These are phyloP conservation scores for Wickerhamomyces canadensis DNA, from an alignment of 805 yeast genomes.

Conservation along the genomic window DNA sequence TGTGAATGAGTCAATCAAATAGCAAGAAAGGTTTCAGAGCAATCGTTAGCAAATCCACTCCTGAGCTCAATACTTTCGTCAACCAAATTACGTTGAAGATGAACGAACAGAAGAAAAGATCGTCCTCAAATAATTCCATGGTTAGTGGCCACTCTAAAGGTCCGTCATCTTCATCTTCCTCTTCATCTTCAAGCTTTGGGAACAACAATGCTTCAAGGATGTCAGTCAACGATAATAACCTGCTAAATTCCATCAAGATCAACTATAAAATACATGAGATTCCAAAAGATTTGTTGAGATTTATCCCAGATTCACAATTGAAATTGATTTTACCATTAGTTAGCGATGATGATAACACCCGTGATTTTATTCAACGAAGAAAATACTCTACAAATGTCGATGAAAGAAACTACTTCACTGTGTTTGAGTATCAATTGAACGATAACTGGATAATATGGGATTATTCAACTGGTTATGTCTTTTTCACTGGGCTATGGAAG, in stretches of 20 bases:
- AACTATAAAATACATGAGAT: slow-evolving; percentile 13
- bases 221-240: slow-evolving; percentile 6
- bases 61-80: background rate
- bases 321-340: slow-evolving; percentile 8
- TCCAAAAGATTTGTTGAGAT: slow-evolving; percentile 9
- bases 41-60: background rate
- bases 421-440: slow-evolving; percentile 64
- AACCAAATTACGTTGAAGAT: background rate
- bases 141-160: too few relatives aligned
- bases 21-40: background rate
- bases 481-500: slow-evolving; percentile 86
- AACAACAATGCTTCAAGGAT: background rate
- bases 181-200: background rate
- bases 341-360: background rate
- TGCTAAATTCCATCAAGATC: slow-evolving; percentile 16
- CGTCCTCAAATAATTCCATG: slow-evolving; percentile 1
- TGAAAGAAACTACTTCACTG: slow-evolving; percentile 63
- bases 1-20: background rate
- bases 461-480: slow-evolving; percentile 77
- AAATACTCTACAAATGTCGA: slow-evolving; percentile 72
- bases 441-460: slow-evolving; percentile 84
- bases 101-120: slow-evolving; percentile 4
- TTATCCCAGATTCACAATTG: slow-evolving; percentile 20
- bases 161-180: too few relatives aligned
- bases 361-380: slow-evolving; percentile 23